Conservation (phyloP, 139 green algal genomes). For the Haematococcus lacustris region DNA sequence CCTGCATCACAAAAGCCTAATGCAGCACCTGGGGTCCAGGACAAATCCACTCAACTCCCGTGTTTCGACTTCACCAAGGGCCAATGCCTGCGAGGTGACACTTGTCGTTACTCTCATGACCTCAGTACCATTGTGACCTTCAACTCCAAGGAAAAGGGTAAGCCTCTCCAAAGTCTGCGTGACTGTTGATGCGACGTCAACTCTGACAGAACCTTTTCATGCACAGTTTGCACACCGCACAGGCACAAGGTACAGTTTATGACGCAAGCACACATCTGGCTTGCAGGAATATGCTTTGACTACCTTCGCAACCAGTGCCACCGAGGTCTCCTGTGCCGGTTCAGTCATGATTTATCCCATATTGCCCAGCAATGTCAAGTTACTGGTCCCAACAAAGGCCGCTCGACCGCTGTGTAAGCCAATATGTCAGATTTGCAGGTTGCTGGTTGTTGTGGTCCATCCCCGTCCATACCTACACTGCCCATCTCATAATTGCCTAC, state of each 20-base stretch:
- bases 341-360: conserved; percentile 76
- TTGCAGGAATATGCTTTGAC: conserved; percentile 77
- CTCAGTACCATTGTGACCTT: conserved; percentile 66
- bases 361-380: conserved; percentile 56
- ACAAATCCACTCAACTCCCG: too few species aligned
- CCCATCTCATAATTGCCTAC: too few species aligned
- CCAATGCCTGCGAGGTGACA: conserved; percentile 62
- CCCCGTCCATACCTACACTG: too few species aligned
- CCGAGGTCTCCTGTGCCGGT: conserved; percentile 74
- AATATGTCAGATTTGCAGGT: too few species aligned
- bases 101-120: conserved; percentile 82
- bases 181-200: too few species aligned
- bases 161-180: too few species aligned
- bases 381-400: too few species aligned
- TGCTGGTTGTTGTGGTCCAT: too few species aligned
- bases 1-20: too few species aligned
- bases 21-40: too few species aligned
- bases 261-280: background rate
- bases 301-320: conserved; percentile 74
- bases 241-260: too few species aligned
- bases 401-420: too few species aligned
- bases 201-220: background rate
- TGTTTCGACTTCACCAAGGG: conserved; percentile 51
- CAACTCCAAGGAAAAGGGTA: conserved; percentile 71
- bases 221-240: background rate